These are phyloP conservation scores for Cladosporium sp. DNA, from an alignment of 2,329 filamentous ascomycete genomes.

Conservation along the genomic window DNA sequence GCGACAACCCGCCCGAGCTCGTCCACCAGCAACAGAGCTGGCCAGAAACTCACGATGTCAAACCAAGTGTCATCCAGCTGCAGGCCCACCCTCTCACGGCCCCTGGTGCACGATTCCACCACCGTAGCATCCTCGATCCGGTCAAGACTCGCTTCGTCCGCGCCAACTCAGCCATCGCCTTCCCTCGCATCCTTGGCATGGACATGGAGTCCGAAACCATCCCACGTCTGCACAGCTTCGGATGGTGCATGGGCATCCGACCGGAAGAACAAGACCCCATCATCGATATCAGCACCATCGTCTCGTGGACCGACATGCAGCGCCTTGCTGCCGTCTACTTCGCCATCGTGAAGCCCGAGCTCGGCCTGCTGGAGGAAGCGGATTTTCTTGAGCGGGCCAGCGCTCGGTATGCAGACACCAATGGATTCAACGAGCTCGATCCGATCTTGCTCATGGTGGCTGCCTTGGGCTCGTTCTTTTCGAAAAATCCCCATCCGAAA, in stretches of 20 bases:
- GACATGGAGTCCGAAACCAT: constrained; percentile 49
- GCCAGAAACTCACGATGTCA: constrained; percentile 19
- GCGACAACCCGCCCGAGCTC: constrained; percentile 20
- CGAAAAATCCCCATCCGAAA: constrained; percentile 33
- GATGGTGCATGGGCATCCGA: constrained; percentile 42
- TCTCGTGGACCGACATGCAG: constrained; percentile 27
- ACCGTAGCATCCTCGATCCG: constrained; percentile 31
- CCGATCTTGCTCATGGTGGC: constrained; percentile 50
- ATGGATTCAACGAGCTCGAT: constrained; percentile 36
- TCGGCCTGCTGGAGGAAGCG: constrained; percentile 42
- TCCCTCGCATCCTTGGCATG: constrained; percentile 48
- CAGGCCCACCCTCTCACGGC: constrained; percentile 30
- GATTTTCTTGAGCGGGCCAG: constrained; percentile 27
- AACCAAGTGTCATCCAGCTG: constrained; percentile 22
- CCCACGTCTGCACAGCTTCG: constrained; percentile 50
- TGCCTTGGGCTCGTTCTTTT: constrained; percentile 50
- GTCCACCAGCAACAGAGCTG: constrained; percentile 17
- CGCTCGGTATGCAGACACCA: constrained; percentile 22
- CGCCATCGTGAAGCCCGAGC: constrained; percentile 46
- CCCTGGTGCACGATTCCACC: constrained; percentile 30
- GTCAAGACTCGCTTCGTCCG: constrained; percentile 31
- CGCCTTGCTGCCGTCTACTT: constrained; percentile 42
- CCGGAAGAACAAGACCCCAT: constrained; percentile 22
- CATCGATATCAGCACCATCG: constrained; percentile 22
- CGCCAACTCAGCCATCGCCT: constrained; percentile 44